Base-by-base conservation (phyloP, 2,329 filamentous ascomycete species). In the Xylaria sp. region DNA sequence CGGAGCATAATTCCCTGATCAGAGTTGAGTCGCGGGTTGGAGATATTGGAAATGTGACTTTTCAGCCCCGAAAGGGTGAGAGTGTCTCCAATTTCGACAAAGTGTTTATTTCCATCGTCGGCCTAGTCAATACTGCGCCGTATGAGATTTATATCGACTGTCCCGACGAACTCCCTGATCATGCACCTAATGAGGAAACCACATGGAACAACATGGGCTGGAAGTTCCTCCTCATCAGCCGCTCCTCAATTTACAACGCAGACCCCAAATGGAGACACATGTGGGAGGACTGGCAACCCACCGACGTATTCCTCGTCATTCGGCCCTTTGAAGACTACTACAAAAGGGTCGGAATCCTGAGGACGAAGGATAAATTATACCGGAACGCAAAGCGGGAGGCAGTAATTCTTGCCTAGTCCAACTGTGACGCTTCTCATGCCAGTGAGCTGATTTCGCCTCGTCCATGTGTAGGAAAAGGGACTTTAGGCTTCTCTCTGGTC, bases 121-220 rank as follows among this genome's bases (percentile, higher is more conserved):
- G 53, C 15, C 20, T 13, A 15, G 9, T 13, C n/a, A 20, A 53
- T 2, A 6, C 25, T 20, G 2, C 15, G 46, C 15, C 20, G 7
- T 55, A 63, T 55, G 45, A 63, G 53, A 55, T 66, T 12, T n/a
- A 46, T n/a, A 8, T 63, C 15, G 59, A 66, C 53, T 66, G 53
- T 13, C 15, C 23, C 28, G 53, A 59, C n/a, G 52, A 63, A n/a
- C 28, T 66, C 18, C 59, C 53, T 53, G 34, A 6, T 20, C 20
- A 48, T 23, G 20, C 28, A 8, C 7, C 43, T 13, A 41, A 20
- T 30, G 32, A 32, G 10, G 28, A 34, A 34, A 30, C 25, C n/a
- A 59, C 9, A 8, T 66, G 43, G 52, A 5, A 36, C 9, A 30
- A 39, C 2, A 25, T 57, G 10, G 23, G 18, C 3, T 57, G 50